phyloP scores from a whole-genome alignment of 2,329 filamentous ascomycete genomes.

The Phoma herbarum region DNA sequence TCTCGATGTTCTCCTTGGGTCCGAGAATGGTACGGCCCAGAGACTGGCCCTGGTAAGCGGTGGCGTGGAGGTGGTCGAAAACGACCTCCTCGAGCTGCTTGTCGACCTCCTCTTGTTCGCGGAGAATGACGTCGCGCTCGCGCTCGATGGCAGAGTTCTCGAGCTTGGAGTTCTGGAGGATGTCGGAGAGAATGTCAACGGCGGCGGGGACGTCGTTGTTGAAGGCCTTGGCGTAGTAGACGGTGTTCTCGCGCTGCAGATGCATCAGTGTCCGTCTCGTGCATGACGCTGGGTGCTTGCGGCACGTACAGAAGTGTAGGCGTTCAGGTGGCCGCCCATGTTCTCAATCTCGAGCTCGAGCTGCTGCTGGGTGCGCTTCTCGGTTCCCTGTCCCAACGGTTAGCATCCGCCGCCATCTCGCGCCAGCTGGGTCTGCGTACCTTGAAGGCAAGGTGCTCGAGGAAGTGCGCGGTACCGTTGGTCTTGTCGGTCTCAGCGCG shows the following conservation, averaged over 20 bases:
- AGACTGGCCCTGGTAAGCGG: constrained; percentile 95
- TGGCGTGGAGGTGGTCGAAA: constrained; percentile 98
- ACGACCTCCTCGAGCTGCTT: constrained; percentile 99
- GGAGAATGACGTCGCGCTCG: constrained; percentile 97
- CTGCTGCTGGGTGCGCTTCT: constrained; percentile 94
- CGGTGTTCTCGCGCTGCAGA: constrained; percentile 89
- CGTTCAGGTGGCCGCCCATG: constrained; percentile 99
- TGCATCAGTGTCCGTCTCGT: constrained; percentile 50
- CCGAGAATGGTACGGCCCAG: constrained; percentile 97
- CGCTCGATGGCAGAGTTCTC: constrained; percentile 92
- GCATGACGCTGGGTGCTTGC: constrained; percentile 3
- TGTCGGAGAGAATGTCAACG: constrained; percentile 98
- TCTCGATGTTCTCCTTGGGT: constrained; percentile 97
- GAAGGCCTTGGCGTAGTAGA: constrained; percentile 99
- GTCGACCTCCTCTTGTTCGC: constrained; percentile 99
- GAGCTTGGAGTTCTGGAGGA: constrained; percentile 99
- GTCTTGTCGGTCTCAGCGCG: constrained; percentile 97
- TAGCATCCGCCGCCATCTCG: constrained; percentile 30
- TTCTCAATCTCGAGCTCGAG: constrained; percentile 99
- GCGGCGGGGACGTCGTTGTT: constrained; percentile 96
- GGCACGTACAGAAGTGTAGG: constrained; percentile 91
- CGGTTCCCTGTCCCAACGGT: constrained; percentile 73
- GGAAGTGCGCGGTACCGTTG: constrained; percentile 99
- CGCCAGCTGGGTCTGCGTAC: constrained; percentile 58
- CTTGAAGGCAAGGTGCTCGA: constrained; percentile 99